Conservation (phyloP, 331 rosid species). For the Pyrus hybrid region DNA sequence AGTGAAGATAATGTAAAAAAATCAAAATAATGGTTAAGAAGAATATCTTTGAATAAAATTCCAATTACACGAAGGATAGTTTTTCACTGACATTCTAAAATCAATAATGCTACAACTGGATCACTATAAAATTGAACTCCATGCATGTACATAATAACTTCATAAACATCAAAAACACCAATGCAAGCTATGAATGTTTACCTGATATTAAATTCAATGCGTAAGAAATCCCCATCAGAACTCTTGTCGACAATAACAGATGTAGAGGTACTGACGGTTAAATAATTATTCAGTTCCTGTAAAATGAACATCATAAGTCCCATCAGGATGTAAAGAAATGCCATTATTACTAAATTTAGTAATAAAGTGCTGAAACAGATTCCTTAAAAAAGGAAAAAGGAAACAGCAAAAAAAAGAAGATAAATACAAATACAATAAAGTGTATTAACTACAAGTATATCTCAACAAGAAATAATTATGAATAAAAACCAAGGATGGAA, state of each 20-base stretch:
- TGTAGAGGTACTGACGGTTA: slow-evolving; percentile 65
- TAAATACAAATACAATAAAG: background rate
- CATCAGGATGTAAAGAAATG: background rate
- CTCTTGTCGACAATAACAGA: slow-evolving; percentile 80
- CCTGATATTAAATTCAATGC: slow-evolving; percentile 80
- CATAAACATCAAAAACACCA: slow-evolving; percentile 1
- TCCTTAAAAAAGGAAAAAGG: background rate
- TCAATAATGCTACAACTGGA: slow-evolving; percentile 8
- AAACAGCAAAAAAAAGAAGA: background rate
- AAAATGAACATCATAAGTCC: slow-evolving; percentile 1
- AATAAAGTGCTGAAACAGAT: background rate
- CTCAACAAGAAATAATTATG: background rate
- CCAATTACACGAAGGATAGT: background rate
- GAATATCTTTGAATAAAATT: background rate
- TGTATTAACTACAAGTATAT: background rate
- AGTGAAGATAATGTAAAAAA: background rate
- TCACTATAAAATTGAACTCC: background rate
- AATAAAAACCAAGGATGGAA: background rate
- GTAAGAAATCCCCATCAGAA: slow-evolving; percentile 75
- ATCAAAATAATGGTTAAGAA: background rate
- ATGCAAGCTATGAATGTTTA: slow-evolving; percentile 21
- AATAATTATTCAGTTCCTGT: slow-evolving; percentile 75
- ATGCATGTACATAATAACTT: slow-evolving; percentile 1
- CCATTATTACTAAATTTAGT: background rate
- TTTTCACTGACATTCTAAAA: background rate